Base-by-base conservation (phyloP, 1,139 yeast species). In the Geotrichum phurueaensis region DNA sequence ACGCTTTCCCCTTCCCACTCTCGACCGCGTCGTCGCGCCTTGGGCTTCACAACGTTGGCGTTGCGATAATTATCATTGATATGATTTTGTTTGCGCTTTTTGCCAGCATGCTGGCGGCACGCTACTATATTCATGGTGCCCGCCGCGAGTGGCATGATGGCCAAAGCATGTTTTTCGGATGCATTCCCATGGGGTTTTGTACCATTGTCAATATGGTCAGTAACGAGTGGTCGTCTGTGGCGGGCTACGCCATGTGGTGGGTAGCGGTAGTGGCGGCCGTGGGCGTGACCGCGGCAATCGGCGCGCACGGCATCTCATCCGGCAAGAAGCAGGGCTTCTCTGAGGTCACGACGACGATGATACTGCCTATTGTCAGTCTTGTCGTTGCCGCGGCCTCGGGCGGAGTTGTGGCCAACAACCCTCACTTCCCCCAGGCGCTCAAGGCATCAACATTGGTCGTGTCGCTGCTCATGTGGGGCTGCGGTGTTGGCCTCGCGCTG, bases 311-410 rank as follows among this genome's bases (percentile, higher is more conserved):
- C 74, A 75, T 74, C 70, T 76, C 80, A 74, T 66, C 69, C 49
- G 55, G 67, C 71, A 73, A 79, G 72, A 67, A 67, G 70, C 66
- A 78, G 73, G 54, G 76, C 12, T 66, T 69, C 65, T 67, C 69
- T 65, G 67, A 59, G 60, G 71, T 67, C 62, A 73, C 62, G 65
- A 79, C 86, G 29, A 78, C 83, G 5, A 75, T 80, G 27, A 71
- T 90, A 48, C 76, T 90, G 57, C 94, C 96, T 0, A 79, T 88
- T 13, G 95, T 90, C 25, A 81, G 96, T 0, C 73, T 88, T 50
- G 88, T 90, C 0, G 96, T 90, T 62, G 82, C 84, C 2, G 78
- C 91, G 0, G 81, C 95, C 0, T 78, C 84, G 13, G 94, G 95
- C 1, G 84, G 83, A 3, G 62, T 81, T 0, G 76, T 89, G 47